Conservation (phyloP, 257 asterid species). For the Agastache rugosa region DNA sequence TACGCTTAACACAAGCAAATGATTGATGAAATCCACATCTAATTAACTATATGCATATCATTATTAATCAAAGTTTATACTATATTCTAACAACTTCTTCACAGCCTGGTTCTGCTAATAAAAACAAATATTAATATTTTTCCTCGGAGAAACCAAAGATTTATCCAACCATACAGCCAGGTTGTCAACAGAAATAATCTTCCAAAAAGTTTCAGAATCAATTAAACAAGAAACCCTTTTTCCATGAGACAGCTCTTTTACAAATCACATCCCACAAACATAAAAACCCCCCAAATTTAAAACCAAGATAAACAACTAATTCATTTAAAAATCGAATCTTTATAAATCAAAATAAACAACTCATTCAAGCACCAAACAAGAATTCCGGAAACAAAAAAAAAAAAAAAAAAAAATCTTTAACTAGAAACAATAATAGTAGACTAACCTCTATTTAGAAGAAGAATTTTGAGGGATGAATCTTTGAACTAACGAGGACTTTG, state of each 20-base stretch:
- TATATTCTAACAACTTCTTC: neutral
- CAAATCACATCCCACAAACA: conserved; percentile 42
- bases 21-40: conserved; percentile 27
- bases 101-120: conserved; percentile 36
- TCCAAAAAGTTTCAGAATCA: conserved; percentile 26
- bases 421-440: neutral
- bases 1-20: conserved; percentile 23
- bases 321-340: conserved; percentile 9
- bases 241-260: conserved; percentile 5
- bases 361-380: neutral
- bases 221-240: conserved; percentile 31
- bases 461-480: neutral
- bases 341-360: neutral
- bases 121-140: conserved; percentile 21
- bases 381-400: neutral
- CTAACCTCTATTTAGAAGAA: conserved; percentile 41
- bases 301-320: neutral
- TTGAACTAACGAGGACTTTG: neutral
- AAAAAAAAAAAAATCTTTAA: conserved; percentile 17
- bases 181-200: conserved; percentile 33
- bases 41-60: conserved; percentile 20
- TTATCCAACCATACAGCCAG: conserved; percentile 35
- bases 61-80: neutral
- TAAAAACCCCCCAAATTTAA: conserved; percentile 37
- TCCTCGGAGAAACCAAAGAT: conserved; percentile 39